These are phyloP conservation scores for Coccomyxa subellipsoidea DNA, from an alignment of 163 green algal genomes.

Conservation along the genomic window DNA sequence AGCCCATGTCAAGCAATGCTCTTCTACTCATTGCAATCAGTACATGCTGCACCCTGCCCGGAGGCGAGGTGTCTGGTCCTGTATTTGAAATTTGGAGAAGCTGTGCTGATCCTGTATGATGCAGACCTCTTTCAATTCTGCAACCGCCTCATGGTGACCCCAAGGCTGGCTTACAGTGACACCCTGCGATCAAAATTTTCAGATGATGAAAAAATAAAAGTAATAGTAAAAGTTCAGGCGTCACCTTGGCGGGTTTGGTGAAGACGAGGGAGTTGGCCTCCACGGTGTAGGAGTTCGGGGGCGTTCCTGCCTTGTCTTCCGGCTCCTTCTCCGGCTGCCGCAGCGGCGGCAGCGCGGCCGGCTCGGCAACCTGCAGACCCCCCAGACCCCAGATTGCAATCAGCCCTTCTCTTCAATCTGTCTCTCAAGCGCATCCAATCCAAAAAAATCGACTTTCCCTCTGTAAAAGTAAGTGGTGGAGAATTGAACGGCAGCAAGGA, in stretches of 20 bases:
- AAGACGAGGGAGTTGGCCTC: not conserved
- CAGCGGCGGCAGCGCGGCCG: not conserved
- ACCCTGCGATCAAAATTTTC: too few species aligned
- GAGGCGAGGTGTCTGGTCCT: too few species aligned
- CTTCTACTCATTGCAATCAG: too few species aligned
- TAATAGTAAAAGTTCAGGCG: not conserved
- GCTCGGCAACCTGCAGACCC: not conserved
- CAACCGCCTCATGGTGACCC: too few species aligned
- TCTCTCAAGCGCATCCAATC: not conserved
- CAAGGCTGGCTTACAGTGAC: too few species aligned
- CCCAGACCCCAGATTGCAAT: too few species aligned
- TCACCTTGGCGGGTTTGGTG: not conserved
- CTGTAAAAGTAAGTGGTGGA: not conserved
- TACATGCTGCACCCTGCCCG: too few species aligned
- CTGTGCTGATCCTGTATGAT: too few species aligned
- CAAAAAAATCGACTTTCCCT: not conserved
- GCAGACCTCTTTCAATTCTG: too few species aligned
- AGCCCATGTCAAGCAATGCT: too few species aligned
- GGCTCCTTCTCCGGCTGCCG: not conserved
- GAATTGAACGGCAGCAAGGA: too few species aligned
- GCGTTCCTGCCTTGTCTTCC: not conserved
- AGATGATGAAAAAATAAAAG: not conserved
- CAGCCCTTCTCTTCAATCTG: not conserved
- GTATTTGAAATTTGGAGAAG: too few species aligned
- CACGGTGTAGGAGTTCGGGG: not conserved